Percentiles rank a stretch among this genome's conserved stretches.
Evolutionary conservation across 2,329 filamentous ascomycete species (phyloP).

Genomic region (Metarhizium brunneum): DNA sequence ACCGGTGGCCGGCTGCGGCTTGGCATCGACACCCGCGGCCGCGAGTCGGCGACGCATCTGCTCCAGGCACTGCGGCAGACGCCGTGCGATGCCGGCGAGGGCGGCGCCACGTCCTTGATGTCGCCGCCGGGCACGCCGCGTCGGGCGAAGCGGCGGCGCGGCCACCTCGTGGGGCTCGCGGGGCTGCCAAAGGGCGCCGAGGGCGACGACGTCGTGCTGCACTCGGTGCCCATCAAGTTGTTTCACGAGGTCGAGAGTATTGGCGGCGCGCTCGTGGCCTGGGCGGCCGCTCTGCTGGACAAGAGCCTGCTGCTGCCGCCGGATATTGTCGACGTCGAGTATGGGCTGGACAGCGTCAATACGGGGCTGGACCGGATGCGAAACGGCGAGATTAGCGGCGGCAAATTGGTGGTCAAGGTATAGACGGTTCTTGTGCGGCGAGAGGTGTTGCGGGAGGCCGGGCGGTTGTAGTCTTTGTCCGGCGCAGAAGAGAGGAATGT

Average conservation of each 20-base stretch:
- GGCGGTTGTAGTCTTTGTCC: too few species aligned
- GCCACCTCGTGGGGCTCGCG: constrained; percentile 58
- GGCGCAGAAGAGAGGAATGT: too few species aligned
- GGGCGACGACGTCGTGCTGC: constrained; percentile 38
- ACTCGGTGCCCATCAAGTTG: constrained; percentile 65
- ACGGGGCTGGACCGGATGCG: constrained; percentile 56
- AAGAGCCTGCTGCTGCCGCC: constrained; percentile 46
- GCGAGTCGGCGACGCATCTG: constrained; percentile 51
- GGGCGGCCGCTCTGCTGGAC: constrained; percentile 58
- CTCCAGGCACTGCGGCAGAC: constrained; percentile 38
- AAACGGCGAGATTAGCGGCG: constrained; percentile 56
- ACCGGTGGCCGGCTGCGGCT: constrained; percentile 53
- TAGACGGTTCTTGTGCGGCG: neutral
- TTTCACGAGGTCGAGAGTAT: constrained; percentile 60
- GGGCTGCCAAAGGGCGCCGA: constrained; percentile 51
- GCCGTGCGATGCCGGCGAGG: constrained; percentile 1
- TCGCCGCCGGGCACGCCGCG: constrained; percentile 30
- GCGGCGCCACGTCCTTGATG: constrained; percentile 10
- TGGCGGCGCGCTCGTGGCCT: constrained; percentile 52
- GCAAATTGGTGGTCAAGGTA: constrained; percentile 51
- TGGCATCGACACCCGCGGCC: constrained; percentile 58
- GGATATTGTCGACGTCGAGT: constrained; percentile 54
- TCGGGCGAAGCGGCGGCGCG: constrained; percentile 12
- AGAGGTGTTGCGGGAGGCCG: too few species aligned
- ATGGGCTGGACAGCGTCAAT: constrained; percentile 60